phyloP scores from a whole-genome alignment of 257 asterid genomes.

The Solanum stenotomum region DNA sequence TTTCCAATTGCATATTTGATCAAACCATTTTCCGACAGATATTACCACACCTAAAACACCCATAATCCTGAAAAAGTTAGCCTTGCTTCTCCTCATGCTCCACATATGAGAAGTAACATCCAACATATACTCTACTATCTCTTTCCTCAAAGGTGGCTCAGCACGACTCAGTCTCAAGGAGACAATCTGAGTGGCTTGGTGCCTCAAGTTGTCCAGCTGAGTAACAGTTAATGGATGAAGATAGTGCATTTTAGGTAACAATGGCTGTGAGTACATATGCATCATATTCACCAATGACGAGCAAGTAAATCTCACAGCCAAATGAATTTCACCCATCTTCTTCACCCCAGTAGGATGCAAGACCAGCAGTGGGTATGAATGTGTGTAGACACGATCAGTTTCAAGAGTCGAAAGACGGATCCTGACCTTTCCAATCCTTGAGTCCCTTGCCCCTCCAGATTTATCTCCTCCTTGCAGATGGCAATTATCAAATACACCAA shows the following conservation, averaged over 20 bases:
- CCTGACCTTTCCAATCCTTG: constrained; percentile 42
- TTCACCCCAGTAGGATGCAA: constrained; percentile 42
- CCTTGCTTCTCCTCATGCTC: constrained; percentile 57
- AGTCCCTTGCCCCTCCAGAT: constrained; percentile 30
- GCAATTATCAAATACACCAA: constrained; percentile 41
- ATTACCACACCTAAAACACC: constrained; percentile 34
- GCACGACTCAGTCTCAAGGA: constrained; percentile 42
- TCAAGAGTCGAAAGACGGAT: constrained; percentile 44
- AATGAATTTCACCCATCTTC: constrained; percentile 48
- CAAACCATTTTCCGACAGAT: constrained; percentile 48
- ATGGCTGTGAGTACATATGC: constrained; percentile 42
- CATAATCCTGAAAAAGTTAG: constrained; percentile 44
- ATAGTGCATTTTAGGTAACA: constrained; percentile 43
- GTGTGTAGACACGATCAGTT: constrained; percentile 42
- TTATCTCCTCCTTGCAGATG: constrained; percentile 43
- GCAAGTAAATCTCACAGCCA: constrained; percentile 40
- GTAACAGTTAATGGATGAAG: constrained; percentile 33
- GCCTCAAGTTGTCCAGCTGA: constrained; percentile 46
- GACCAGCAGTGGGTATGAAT: constrained; percentile 36
- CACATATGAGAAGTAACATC: constrained; percentile 52
- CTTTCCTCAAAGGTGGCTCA: constrained; percentile 46
- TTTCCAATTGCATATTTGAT: constrained; percentile 45
- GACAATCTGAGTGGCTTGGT: constrained; percentile 43
- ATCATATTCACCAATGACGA: constrained; percentile 41
- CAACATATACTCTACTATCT: constrained; percentile 40